phyloP scores from a whole-genome alignment of 163 green algal genomes.

The Scenedesmus sp. region DNA sequence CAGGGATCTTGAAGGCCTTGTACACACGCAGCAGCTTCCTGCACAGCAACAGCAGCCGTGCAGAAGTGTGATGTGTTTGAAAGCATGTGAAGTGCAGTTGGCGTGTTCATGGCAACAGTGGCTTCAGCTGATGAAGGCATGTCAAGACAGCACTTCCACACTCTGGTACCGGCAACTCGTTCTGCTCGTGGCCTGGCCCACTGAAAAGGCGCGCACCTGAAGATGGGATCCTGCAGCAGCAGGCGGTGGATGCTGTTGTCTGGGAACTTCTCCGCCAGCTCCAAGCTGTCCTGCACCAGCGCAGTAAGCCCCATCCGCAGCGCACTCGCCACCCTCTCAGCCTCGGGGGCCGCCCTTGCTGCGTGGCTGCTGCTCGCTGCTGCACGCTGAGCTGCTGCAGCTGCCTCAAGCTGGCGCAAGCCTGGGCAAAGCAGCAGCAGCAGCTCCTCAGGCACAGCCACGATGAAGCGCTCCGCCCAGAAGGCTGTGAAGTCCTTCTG shows the following conservation, averaged over 20 bases:
- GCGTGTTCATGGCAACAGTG: background rate
- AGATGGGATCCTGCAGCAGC: background rate
- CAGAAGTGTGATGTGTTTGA: no score
- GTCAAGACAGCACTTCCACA: background rate
- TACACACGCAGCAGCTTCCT: no score
- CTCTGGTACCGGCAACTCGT: background rate
- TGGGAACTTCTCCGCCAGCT: background rate
- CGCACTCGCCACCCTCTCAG: background rate
- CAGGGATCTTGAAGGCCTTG: no score
- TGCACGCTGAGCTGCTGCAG: background rate
- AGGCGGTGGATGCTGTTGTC: background rate
- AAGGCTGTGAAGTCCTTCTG: slow-evolving; percentile 35
- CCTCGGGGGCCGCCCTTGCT: background rate
- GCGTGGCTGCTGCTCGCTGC: background rate
- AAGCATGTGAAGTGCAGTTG: no score
- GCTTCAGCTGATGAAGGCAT: background rate
- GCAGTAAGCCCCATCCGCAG: background rate
- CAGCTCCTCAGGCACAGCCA: slow-evolving; percentile 15
- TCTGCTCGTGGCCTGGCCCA: no score
- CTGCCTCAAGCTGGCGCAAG: background rate
- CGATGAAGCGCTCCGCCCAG: slow-evolving; percentile 30
- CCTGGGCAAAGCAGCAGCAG: background rate
- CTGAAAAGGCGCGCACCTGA: background rate
- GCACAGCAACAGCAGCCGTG: no score
- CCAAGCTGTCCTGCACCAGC: slow-evolving; percentile 17